Base-by-base conservation (phyloP, 257 asterid genomes). In the Plectranthus barbatus region DNA sequence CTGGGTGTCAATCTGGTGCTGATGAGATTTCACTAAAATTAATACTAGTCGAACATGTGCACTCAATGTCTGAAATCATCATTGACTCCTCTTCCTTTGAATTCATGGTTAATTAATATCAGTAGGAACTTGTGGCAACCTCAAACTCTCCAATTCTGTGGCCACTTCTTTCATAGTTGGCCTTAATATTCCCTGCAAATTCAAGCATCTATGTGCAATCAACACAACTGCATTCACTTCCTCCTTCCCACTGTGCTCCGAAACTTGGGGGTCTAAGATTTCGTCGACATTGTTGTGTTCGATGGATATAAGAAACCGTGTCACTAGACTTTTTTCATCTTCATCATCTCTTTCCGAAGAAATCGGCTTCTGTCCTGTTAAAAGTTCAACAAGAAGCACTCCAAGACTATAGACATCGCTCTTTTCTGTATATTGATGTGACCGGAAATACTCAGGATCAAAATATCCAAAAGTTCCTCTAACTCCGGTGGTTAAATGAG, bases 391-490 rank as follows among this genome's bases (percentile, higher is more conserved):
- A n/a, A n/a, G n/a, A n/a, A n/a, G n/a, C n/a, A n/a, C n/a, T n/a
- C n/a, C n/a, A n/a, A n/a, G n/a, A n/a, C 36, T 31, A 4, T 31
- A 31, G 6, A 31, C 36, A 4, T 31, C 36, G 19, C 48, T 42
- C 19, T 42, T 47, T 2, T 47, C 53, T 18, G 53, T 47, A 2
- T 17, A 47, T 9, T 47, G 53, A 7, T 26, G 17, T 9, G 53
- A 17, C 12, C 18, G 53, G 13, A 7, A n/a, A 42, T 42, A 42
- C 19, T 42, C 48, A 4, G 48, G 48, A n/a, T 71, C 76, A 1
- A 64, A n/a, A 57, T 71, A 71, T 9, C 76, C 76, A 9, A 71
- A 56, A 9, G 75, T 70, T 14, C 75, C 75, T 44, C 20, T 70
- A 6, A 70, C 65, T 6, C 20, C 0, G 3, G 76, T 72, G 10